These are phyloP conservation scores for Mucor mucedo DNA, from an alignment of 371 early-diverging fungal genomes.

Conservation along the genomic window DNA sequence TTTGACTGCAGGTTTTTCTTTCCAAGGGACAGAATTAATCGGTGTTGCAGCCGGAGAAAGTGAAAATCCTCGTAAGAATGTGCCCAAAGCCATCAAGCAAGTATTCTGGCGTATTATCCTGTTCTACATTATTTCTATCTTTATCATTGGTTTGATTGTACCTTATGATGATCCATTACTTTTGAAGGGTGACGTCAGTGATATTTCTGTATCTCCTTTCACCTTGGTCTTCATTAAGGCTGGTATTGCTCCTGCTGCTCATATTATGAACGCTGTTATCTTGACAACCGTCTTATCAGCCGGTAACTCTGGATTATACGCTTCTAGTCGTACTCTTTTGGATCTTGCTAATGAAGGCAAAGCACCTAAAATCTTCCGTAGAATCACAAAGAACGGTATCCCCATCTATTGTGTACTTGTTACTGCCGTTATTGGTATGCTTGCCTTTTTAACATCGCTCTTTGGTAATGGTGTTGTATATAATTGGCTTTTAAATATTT, in stretches of 20 bases:
- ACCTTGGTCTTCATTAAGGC: slow-evolving; percentile 69
- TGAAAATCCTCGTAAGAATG: slow-evolving; percentile 72
- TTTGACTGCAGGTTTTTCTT: slow-evolving; percentile 86
- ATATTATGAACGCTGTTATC: slow-evolving; percentile 52
- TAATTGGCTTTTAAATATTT: slow-evolving; percentile 62
- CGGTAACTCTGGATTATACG: slow-evolving; percentile 75
- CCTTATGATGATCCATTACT: slow-evolving; percentile 65
- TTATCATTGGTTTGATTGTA: slow-evolving; percentile 72
- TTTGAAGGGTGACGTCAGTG: slow-evolving; percentile 46
- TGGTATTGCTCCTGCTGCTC: slow-evolving; percentile 46
- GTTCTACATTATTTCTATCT: slow-evolving; percentile 68
- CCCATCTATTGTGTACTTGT: slow-evolving; percentile 61
- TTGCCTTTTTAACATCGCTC: slow-evolving; percentile 60
- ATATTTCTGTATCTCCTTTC: slow-evolving; percentile 70
- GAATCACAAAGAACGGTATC: slow-evolving; percentile 54
- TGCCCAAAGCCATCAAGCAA: slow-evolving; percentile 58
- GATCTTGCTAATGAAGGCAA: slow-evolving; percentile 66
- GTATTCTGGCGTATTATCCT: slow-evolving; percentile 63
- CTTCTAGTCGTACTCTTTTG: slow-evolving; percentile 69
- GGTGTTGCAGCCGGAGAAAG: slow-evolving; percentile 81
- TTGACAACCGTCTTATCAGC: slow-evolving; percentile 67
- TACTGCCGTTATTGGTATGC: slow-evolving; percentile 55
- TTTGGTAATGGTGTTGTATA: slow-evolving; percentile 56
- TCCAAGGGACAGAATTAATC: slow-evolving; percentile 84
- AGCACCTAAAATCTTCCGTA: slow-evolving; percentile 55